These are phyloP conservation scores for Nothopassalora personata DNA, from an alignment of 2,329 filamentous ascomycete genomes.

Conservation along the genomic window DNA sequence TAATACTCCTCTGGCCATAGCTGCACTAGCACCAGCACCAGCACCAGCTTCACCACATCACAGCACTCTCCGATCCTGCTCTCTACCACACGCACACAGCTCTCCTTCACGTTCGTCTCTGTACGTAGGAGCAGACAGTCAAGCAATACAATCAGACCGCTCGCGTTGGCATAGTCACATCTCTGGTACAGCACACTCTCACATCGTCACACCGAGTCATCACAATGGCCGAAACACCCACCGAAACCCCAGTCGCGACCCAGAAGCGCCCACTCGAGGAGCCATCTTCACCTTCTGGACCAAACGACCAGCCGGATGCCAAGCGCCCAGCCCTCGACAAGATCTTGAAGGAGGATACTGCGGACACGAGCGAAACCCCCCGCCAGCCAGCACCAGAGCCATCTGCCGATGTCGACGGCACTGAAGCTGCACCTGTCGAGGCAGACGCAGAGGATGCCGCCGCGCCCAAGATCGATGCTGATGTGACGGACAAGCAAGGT, in stretches of 20 bases:
- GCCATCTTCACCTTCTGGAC: constrained; percentile 86
- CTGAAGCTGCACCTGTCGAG: constrained; percentile 35
- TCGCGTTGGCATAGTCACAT: constrained; percentile 1
- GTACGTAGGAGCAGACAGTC: constrained; percentile 21
- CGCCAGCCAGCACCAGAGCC: constrained; percentile 14
- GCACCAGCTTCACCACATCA: not conserved
- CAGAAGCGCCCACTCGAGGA: constrained; percentile 96
- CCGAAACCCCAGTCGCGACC: constrained; percentile 49
- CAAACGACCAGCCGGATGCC: constrained; percentile 89
- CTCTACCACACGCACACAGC: not conserved
- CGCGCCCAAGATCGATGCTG: constrained; percentile 43
- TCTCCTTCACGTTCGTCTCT: not conserved
- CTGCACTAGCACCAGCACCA: not conserved
- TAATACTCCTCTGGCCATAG: not conserved
- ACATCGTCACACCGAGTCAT: constrained; percentile 1
- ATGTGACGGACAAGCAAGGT: constrained; percentile 51
- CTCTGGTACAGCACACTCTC: constrained; percentile 1
- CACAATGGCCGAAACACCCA: constrained; percentile 32
- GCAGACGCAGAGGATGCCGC: constrained; percentile 10
- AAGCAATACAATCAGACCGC: constrained; percentile 13
- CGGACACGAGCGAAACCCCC: constrained; percentile 34
- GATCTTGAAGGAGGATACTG: constrained; percentile 61
- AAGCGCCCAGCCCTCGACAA: constrained; percentile 97
- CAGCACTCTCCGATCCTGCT: not conserved
- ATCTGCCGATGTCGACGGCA: constrained; percentile 31